These are phyloP conservation scores for Metschnikowia shivogae DNA, from an alignment of 805 yeast genomes.

Conservation along the genomic window DNA sequence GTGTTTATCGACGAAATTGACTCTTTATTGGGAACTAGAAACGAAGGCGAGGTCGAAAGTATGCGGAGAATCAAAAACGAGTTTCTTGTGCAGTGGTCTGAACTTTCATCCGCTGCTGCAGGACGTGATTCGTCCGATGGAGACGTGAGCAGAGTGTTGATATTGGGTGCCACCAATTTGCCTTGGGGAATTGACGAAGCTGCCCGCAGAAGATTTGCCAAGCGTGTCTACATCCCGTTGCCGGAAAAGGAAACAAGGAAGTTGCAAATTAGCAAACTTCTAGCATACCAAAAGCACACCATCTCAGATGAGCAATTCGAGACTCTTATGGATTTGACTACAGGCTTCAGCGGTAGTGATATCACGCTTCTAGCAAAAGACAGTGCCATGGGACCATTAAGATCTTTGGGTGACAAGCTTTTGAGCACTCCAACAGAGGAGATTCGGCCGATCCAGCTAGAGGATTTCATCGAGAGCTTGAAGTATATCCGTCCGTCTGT, in stretches of 20 bases:
- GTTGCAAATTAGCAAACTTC: constrained; percentile 62
- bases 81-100: constrained; percentile 92
- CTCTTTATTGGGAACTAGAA: constrained; percentile 75
- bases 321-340: constrained; percentile 59
- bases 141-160: constrained; percentile 62
- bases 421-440: constrained; percentile 64
- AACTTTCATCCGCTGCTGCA: constrained; percentile 78
- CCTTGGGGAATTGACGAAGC: constrained; percentile 99
- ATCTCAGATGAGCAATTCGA: constrained; percentile 60
- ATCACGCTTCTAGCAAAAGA: constrained; percentile 91
- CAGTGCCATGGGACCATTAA: constrained; percentile 96
- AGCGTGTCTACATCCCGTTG: constrained; percentile 88
- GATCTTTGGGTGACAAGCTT: constrained; percentile 83
- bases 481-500: constrained; percentile 85
- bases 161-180: constrained; percentile 89
- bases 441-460: constrained; percentile 68
- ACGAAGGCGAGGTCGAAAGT: constrained; percentile 79
- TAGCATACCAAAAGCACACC: constrained; percentile 69
- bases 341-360: constrained; percentile 90
- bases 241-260: constrained; percentile 83
- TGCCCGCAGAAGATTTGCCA: constrained; percentile 86
- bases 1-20: constrained; percentile 96
- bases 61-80: constrained; percentile 88
- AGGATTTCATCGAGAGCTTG: constrained; percentile 74
- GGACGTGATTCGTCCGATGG: constrained; percentile 49